A percentile compares a stretch with the other conserved stretches of the same genome.
Conservation (phyloP, 1,284 basidiomycete species). For the Paramarasmius palmivorus region DNA sequence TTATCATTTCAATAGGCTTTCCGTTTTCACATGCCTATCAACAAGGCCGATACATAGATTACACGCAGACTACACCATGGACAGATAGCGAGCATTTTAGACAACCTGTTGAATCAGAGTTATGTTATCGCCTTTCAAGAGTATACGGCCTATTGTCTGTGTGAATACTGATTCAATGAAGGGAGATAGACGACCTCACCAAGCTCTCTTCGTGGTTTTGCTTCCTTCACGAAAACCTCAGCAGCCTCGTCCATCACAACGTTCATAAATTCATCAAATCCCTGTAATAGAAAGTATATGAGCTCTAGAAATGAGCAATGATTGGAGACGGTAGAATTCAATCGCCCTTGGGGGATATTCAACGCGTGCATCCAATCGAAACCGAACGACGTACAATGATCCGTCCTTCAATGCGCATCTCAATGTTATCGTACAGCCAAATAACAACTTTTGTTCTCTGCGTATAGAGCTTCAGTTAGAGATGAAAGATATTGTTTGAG, state of each 20-base stretch:
- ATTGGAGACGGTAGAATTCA: conserved; percentile 8
- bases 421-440: conserved; percentile 97
- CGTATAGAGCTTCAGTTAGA: conserved; percentile 5
- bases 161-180: conserved; percentile 10
- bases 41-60: conserved; percentile 9
- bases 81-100: conserved; percentile 17
- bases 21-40: too few species aligned
- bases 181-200: conserved; percentile 45
- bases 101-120: conserved; percentile 85
- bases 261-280: conserved; percentile 99
- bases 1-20: too few species aligned
- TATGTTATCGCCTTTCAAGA: conserved; percentile 96
- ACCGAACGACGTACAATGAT: conserved; percentile 80
- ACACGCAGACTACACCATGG: background rate
- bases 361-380: conserved; percentile 16
- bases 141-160: conserved; percentile 72
- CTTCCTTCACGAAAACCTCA: conserved; percentile 90
- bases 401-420: conserved; percentile 95
- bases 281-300: conserved; percentile 50
- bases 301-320: conserved; percentile 9
- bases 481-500: background rate
- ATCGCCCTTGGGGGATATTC: conserved; percentile 18
- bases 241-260: conserved; percentile 94
- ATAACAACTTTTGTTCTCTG: conserved; percentile 87
- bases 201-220: conserved; percentile 80